Evolutionary conservation across 176 grass and related monocot genomes (phyloP).

Genomic region (Raddia guianensis): DNA sequence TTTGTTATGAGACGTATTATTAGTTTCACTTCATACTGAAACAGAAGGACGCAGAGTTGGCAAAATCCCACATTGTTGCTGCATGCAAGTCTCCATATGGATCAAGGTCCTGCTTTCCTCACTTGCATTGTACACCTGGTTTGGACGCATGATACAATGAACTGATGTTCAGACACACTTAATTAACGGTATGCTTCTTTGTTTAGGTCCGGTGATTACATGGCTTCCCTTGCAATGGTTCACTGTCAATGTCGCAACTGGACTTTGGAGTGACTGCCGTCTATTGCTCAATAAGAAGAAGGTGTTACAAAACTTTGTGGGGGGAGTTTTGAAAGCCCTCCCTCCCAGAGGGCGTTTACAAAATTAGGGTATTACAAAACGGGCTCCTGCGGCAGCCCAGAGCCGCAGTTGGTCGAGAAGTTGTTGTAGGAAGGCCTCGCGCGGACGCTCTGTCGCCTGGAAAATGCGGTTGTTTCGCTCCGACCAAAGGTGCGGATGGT

Average conservation of each 20-base stretch:
- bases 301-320: too few species aligned
- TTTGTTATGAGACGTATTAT: neutral
- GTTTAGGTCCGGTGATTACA: conserved; percentile 82
- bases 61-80: conserved; percentile 69
- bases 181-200: conserved; percentile 24
- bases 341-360: too few species aligned
- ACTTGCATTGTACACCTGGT: neutral
- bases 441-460: too few species aligned
- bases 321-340: too few species aligned
- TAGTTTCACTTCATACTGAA: conserved; percentile 7
- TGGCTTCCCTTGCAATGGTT: conserved; percentile 82
- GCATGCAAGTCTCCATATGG: conserved; percentile 84
- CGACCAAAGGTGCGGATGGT: too few species aligned
- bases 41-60: conserved; percentile 58
- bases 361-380: too few species aligned
- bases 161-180: neutral
- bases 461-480: too few species aligned
- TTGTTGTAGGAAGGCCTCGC: too few species aligned
- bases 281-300: too few species aligned
- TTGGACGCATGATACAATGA: neutral
- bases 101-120: conserved; percentile 59
- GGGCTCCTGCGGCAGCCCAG: too few species aligned
- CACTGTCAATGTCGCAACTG: conserved; percentile 77
- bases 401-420: too few species aligned
- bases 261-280: conserved; percentile 52